Evolutionary conservation across 805 yeast species (phyloP), one percentile per base, ranked within the genome.

Genomic region (Blastobotrys chiropterorum): DNA sequence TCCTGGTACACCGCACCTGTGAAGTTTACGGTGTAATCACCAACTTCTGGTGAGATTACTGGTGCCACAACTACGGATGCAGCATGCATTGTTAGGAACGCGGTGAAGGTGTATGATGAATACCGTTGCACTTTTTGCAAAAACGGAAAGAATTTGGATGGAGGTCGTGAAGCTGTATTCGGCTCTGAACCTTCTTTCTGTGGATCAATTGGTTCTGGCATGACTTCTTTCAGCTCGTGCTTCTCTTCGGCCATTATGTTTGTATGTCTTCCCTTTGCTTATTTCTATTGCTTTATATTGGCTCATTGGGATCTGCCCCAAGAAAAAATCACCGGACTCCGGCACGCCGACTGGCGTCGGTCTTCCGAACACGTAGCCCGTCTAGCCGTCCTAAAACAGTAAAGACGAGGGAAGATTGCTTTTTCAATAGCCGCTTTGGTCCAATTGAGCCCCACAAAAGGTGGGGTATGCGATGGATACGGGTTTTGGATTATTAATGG

Each of bases 1-100:
- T 73, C 69, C 52, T 80, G 84, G 63, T 85, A 85, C 0, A 85
- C 58, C 15, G 80, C 77, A 48, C 88, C 67, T 0, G 83, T 79
- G 71, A 83, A 69, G 51, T 81, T 78, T 48, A 85, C 69, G 17
- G 80, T 55, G 49, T 82, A 83, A 51, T 82, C 77, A 1, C 79
- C 77, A 1, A 71, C 46, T 0, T 65, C 71, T 1, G 67, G 52
- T 5, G 79, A 75, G 2, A 79, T 59, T 2, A 76, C 61, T 0
- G 92, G 90, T 0, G 78, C 73, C 0, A 77, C 57, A 0, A 80
- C 69, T 3, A 82, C 84, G 1, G 83, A 72, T 1, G 79, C 51
- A 0, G 78, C 64, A 62, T 85, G 92, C 3, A 84, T 62, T 0
- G 78, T 73, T 2, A 79, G 60, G 61, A 85, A 85, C 3, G 75